phyloP scores from a whole-genome alignment of 768 basidiomycete species.

The Rhizopogon vinicolor region DNA sequence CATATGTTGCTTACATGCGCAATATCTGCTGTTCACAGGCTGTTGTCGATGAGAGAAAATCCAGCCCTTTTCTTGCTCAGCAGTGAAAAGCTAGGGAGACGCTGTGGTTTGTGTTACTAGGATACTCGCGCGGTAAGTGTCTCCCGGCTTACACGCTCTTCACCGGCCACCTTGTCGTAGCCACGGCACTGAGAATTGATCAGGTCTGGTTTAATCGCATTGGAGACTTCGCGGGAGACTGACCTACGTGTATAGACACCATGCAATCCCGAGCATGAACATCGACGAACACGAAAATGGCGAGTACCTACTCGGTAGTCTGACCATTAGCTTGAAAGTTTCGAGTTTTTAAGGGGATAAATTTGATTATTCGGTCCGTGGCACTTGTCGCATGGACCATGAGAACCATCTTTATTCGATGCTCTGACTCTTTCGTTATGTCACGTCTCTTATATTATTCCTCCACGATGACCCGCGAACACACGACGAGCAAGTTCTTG shows the following conservation, averaged over 20 bases:
- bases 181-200: background rate
- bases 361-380: no score
- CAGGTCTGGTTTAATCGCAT: background rate
- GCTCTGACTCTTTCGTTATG: no score
- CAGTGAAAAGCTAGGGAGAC: background rate
- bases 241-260: background rate
- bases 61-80: conserved; percentile 2
- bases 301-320: no score
- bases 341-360: no score
- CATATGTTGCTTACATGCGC: background rate
- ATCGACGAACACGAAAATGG: background rate
- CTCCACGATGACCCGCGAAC: no score
- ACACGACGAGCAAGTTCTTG: no score
- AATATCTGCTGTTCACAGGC: background rate
- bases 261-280: no score
- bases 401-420: no score
- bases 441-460: no score
- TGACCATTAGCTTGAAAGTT: no score
- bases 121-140: background rate
- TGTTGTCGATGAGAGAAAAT: conserved; percentile 18
- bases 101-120: conserved; percentile 6
- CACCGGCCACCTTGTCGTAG: background rate
- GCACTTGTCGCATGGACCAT: no score
- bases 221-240: background rate
- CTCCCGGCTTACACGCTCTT: conserved; percentile 8